phyloP scores from a whole-genome alignment of 2,329 filamentous ascomycete genomes.

The Rhexocercosporidium sp. region DNA sequence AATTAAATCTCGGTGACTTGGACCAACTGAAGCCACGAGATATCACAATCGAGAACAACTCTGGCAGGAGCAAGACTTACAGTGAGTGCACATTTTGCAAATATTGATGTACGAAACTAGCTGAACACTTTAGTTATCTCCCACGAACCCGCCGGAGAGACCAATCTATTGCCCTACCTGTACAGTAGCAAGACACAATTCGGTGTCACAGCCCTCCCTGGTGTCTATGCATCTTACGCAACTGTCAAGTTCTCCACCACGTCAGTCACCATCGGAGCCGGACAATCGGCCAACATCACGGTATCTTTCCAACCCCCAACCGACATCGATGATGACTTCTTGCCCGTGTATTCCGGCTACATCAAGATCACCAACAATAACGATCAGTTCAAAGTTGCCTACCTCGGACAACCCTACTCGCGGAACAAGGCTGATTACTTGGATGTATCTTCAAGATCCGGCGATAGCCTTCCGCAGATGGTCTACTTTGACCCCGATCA shows the following conservation, averaged over 20 bases:
- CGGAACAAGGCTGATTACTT: not conserved
- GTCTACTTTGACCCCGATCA: not conserved
- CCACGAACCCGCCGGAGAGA: not conserved
- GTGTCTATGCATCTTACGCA: not conserved
- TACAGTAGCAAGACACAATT: not conserved
- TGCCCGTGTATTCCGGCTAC: not conserved
- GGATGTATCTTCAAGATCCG: not conserved
- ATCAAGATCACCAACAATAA: constrained; percentile 2
- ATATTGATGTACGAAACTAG: not conserved
- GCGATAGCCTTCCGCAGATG: not conserved
- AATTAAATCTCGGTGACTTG: constrained; percentile 20
- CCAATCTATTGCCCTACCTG: not conserved
- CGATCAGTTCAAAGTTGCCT: not conserved
- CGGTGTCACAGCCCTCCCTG: not conserved
- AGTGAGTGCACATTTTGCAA: not conserved
- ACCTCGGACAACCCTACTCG: not conserved
- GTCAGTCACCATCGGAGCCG: constrained; percentile 29
- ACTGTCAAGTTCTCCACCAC: not conserved
- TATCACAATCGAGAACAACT: not conserved
- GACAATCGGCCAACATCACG: constrained; percentile 27
- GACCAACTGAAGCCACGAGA: constrained; percentile 28
- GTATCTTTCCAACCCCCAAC: constrained; percentile 30
- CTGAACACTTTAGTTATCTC: not conserved
- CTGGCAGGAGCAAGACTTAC: not conserved
- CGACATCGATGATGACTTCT: not conserved